Base-by-base conservation (phyloP, 2,329 filamentous ascomycete genomes). In the Teratosphaeria destructans region DNA sequence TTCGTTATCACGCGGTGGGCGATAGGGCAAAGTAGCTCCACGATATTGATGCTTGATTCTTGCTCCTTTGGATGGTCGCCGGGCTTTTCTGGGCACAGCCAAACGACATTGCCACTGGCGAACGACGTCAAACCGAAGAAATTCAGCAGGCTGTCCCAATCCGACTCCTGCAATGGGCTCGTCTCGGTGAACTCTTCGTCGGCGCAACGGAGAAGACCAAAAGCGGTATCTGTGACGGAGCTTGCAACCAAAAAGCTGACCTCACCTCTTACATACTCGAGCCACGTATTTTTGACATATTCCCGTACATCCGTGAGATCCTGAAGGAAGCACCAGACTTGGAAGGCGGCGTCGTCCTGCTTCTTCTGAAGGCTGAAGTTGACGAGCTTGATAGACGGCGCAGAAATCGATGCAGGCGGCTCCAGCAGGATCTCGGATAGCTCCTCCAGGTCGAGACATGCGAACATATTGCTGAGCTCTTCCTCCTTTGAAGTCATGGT, bases 391-490 rank as follows among this genome's bases (percentile, higher is more conserved):
- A 6, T 29, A 19, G 32, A 27, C 19, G 58, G 16, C 7, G 49
- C n/a, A 1, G 54, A 1, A 5, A 52, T 23, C 4, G 54, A 49
- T 29, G 59, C 29, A 3, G 5, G 55, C 55, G 16, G 37, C 34
- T 52, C 56, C 2, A 61, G 57, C 19, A 55, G 55, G 8, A 34
- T 11, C 27, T 27, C 23, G 19, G 49, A 53, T 39, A 59, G 61
- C 43, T 63, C 61, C 32, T 63, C 61, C 14, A 63, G 8, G 12
- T 63, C 47, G 19, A 63, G 61, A 16, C 26, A 29, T 3, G 35
- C 32, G 35, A 63, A 61, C 14, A 63, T 52, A 34, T 60, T 63
- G 29, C 52, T 56, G 29, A 61, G 52, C 32, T 55, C 19, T 19
- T 56, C 52, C 37, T 47, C 23, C 32, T 39, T 39, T 8, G 57